Evolutionary conservation across 192 early-diverging fungal species (phyloP).

Genomic region (Paraglomus occultum): DNA sequence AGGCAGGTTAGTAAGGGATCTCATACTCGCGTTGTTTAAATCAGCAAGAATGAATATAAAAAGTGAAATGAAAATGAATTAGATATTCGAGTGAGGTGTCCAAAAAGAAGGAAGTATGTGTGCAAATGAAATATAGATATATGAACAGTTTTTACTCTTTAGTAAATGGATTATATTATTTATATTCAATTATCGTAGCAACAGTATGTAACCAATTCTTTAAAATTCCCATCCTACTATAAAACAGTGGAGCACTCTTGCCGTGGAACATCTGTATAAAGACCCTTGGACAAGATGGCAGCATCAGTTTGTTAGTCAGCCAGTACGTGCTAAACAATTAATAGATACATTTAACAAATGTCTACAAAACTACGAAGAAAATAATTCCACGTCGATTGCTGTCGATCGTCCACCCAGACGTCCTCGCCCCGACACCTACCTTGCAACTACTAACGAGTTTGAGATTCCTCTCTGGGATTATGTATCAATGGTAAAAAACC

Average conservation of each 20-base stretch:
- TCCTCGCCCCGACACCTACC: not conserved
- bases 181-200: too few species aligned
- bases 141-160: too few species aligned
- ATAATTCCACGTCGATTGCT: not conserved
- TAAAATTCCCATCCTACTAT: too few species aligned
- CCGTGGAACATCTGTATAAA: conserved; percentile 2
- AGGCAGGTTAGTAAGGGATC: too few species aligned
- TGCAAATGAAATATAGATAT: too few species aligned
- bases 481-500: not conserved
- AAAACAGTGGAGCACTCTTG: not conserved
- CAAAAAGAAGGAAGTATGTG: too few species aligned
- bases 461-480: conserved; percentile 13
- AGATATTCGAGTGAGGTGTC: too few species aligned
- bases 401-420: not conserved
- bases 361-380: not conserved
- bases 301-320: not conserved
- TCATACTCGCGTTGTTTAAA: too few species aligned
- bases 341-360: conserved; percentile 20
- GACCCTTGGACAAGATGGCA: conserved; percentile 20
- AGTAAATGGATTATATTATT: too few species aligned
- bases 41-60: too few species aligned
- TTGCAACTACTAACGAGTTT: not conserved
- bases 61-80: too few species aligned
- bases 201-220: too few species aligned
- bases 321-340: conserved; percentile 1